Percentiles rank a stretch among this genome's conserved stretches.
Conservation (phyloP, 768 basidiomycete species). For the Phaffia australis region DNA sequence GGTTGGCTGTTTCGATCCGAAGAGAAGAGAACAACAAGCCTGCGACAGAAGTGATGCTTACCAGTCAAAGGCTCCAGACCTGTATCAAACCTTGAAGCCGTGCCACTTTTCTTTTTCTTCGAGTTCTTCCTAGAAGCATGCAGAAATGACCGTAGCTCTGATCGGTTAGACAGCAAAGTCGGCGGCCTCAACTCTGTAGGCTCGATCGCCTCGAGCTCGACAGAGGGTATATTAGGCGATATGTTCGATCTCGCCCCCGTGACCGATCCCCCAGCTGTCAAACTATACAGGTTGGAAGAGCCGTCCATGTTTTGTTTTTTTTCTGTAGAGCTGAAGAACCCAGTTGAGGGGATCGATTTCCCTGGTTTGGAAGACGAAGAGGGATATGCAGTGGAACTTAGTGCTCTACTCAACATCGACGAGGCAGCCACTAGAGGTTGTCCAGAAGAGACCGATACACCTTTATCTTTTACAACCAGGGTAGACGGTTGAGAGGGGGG, state of each 20-base stretch:
- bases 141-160: neutral
- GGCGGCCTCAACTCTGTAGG: slow-evolving; percentile 21
- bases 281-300: neutral
- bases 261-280: neutral
- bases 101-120: neutral
- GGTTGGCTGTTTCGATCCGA: neutral
- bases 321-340: too few species aligned
- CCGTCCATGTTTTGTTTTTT: neutral
- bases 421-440: slow-evolving; percentile 14
- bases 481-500: too few species aligned
- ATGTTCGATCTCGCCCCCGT: neutral
- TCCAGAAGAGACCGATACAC: neutral
- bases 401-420: slow-evolving; percentile 15
- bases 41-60: neutral
- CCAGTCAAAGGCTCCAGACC: slow-evolving; percentile 13
- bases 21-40: neutral
- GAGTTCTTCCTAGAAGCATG: neutral
- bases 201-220: slow-evolving; percentile 26
- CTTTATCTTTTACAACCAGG: neutral
- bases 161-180: slow-evolving; percentile 15
- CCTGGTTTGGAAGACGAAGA: neutral
- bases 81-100: slow-evolving; percentile 14
- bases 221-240: slow-evolving; percentile 2
- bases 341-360: neutral
- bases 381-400: slow-evolving; percentile 3